A percentile compares a stretch with the other conserved stretches of the same genome.
Evolutionary conservation across 345 rosid species (phyloP).

Genomic region (Populus tremula): DNA sequence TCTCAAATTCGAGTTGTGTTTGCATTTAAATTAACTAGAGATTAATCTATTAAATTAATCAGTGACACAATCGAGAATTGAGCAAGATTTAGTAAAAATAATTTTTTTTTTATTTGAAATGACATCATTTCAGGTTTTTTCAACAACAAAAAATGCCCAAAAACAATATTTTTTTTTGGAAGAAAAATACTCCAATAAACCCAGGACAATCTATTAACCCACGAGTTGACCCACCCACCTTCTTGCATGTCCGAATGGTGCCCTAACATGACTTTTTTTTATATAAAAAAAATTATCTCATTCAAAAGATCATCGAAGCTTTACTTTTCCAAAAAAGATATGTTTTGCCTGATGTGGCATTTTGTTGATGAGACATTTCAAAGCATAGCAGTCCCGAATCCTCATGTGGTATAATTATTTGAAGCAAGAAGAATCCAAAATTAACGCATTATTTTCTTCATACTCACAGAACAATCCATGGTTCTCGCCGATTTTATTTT

Average conservation of each 20-base stretch:
- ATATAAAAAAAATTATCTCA: neutral
- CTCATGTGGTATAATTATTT: neutral
- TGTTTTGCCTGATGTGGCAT: neutral
- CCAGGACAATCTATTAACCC: no score
- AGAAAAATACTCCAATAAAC: no score
- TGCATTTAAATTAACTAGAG: no score
- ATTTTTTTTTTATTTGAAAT: no score
- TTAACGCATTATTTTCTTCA: neutral
- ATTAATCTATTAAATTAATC: no score
- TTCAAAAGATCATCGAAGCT: neutral
- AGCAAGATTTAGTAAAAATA: no score
- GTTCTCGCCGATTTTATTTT: conserved; percentile 3
- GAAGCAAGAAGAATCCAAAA: conserved; percentile 4
- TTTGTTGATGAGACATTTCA: conserved; percentile 6
- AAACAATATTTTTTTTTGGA: no score
- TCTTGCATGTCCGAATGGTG: conserved; percentile 16
- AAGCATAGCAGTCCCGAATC: neutral
- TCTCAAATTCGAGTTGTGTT: no score
- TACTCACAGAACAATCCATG: neutral
- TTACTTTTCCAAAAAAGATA: neutral
- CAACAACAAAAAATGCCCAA: no score
- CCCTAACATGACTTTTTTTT: neutral
- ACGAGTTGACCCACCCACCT: no score
- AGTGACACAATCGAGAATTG: fast-evolving
- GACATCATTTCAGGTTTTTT: no score